Evolutionary conservation across 768 basidiomycete species (phyloP).

Genomic region (Punctularia strigosozonata): DNA sequence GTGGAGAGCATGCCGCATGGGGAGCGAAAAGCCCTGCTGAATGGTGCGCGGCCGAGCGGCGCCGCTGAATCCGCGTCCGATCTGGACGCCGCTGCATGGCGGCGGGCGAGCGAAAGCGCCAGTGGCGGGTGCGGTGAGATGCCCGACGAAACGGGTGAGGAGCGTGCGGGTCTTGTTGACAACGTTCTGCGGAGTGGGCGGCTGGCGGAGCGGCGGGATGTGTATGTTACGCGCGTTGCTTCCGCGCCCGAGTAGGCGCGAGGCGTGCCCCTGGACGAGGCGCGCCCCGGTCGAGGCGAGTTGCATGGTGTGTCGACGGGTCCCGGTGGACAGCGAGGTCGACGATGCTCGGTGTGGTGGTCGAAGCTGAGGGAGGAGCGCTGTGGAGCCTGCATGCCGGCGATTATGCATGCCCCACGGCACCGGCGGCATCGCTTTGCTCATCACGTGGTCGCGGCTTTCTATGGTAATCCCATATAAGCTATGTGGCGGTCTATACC

Average conservation of each 20-base stretch:
- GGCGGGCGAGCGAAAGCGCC: constrained; percentile 21
- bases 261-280: neutral
- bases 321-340: neutral
- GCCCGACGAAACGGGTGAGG: constrained; percentile 41
- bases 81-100: constrained; percentile 16
- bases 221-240: constrained; percentile 28
- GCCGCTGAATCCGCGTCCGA: constrained; percentile 18
- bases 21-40: constrained; percentile 43
- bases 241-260: neutral
- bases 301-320: neutral
- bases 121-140: constrained; percentile 45
- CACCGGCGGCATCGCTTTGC: too few species aligned
- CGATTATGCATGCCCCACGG: too few species aligned
- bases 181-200: constrained; percentile 26
- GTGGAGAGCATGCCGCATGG: constrained; percentile 40
- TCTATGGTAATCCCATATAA: too few species aligned
- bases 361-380: too few species aligned
- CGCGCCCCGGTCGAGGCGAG: neutral
- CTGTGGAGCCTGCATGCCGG: too few species aligned
- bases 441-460: too few species aligned
- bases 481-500: too few species aligned
- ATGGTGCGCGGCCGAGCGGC: constrained; percentile 24
- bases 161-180: constrained; percentile 43
- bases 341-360: too few species aligned
- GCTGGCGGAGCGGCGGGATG: constrained; percentile 26